Conservation (phyloP, 2,329 filamentous ascomycete genomes). For the Coccinonectria pachysandricola region DNA sequence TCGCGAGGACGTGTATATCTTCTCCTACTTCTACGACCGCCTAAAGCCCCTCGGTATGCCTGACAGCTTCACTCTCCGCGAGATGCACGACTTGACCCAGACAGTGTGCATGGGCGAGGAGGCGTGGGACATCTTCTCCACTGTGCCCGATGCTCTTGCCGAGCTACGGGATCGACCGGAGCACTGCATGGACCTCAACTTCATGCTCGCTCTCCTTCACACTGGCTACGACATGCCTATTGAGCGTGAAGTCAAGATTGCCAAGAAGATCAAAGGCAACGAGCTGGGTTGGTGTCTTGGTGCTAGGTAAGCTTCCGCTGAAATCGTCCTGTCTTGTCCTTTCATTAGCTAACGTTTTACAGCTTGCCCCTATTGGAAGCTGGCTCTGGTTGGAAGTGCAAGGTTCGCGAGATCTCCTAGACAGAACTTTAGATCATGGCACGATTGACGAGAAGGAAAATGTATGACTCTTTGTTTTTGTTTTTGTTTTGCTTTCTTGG, state of each 20-base stretch:
- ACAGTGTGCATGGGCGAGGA: conserved; percentile 73
- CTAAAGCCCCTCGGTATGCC: conserved; percentile 93
- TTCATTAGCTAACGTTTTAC: background rate
- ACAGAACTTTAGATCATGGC: too few species aligned
- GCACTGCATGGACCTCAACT: conserved; percentile 90
- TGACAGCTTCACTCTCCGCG: conserved; percentile 86
- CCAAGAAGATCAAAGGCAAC: conserved; percentile 97
- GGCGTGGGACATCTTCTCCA: conserved; percentile 71
- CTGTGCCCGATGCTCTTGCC: conserved; percentile 64
- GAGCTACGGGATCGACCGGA: conserved; percentile 78
- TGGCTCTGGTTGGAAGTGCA: conserved; percentile 83
- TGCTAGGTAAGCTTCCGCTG: conserved; percentile 60
- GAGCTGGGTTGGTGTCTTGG: conserved; percentile 97
- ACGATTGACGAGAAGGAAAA: too few species aligned
- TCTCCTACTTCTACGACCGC: conserved; percentile 97
- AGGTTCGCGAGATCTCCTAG: conserved; percentile 63
- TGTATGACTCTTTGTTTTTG: conserved; percentile 12
- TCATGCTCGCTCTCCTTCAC: conserved; percentile 87
- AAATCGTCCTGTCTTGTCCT: background rate
- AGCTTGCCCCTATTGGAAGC: conserved; percentile 77
- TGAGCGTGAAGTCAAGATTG: conserved; percentile 90
- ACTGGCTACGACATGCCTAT: conserved; percentile 98
- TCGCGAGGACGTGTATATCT: conserved; percentile 85
- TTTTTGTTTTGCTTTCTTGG: conserved; percentile 9
- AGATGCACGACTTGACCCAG: conserved; percentile 76